Percentiles rank a stretch among this genome's conserved stretches.
phyloP scores from a whole-genome alignment of 768 basidiomycete genomes.

The Gymnopilus dilepis region DNA sequence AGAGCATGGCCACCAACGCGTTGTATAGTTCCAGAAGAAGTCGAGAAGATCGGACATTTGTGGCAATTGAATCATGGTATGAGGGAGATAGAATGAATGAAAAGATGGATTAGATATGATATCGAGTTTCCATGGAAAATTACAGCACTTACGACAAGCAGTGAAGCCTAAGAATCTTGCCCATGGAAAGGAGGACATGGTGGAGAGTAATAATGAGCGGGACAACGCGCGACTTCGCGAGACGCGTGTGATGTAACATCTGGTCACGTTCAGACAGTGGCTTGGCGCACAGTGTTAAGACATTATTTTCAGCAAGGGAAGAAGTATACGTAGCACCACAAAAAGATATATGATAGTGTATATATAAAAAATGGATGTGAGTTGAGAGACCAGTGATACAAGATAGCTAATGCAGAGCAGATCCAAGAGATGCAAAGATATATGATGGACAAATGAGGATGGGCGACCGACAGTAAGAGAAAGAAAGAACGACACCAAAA shows the following conservation, averaged over 20 bases:
- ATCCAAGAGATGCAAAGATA: conserved; percentile 17
- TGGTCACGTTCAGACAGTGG: conserved; percentile 13
- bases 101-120: conserved; percentile 17
- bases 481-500: neutral
- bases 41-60: conserved; percentile 11
- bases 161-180: conserved; percentile 53
- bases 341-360: conserved; percentile 2
- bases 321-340: conserved; percentile 3
- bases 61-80: conserved; percentile 5
- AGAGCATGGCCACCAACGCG: conserved; percentile 2
- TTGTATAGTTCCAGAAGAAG: conserved; percentile 9
- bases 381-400: conserved; percentile 7
- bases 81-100: conserved; percentile 3
- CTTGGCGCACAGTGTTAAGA: neutral
- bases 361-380: conserved; percentile 3
- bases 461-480: neutral
- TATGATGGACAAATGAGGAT: conserved; percentile 5
- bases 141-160: conserved; percentile 49
- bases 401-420: conserved; percentile 19
- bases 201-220: conserved; percentile 6
- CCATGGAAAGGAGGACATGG: conserved; percentile 54
- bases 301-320: neutral
- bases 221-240: conserved; percentile 4
- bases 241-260: conserved; percentile 11
- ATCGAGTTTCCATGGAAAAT: conserved; percentile 8